Percentiles rank a stretch among this genome's conserved stretches.
phyloP scores from a whole-genome alignment of 2,329 filamentous ascomycete species.

The Colletotrichum sp. region DNA sequence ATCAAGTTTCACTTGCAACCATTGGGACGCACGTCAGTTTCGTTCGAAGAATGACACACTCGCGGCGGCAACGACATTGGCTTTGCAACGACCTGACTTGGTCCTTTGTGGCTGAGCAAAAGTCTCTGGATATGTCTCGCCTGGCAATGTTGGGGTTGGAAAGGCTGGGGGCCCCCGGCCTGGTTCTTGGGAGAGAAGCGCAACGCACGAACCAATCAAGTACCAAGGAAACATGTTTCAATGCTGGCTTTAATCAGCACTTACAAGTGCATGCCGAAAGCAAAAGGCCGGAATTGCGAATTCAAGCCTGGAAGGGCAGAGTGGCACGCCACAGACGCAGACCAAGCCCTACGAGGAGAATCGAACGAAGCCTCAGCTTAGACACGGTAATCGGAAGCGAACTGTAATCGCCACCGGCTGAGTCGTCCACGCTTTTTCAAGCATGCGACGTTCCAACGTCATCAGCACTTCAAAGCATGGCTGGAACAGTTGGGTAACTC shows the following conservation, averaged over 20 bases:
- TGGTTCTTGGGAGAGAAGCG: not conserved
- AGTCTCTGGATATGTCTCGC: not conserved
- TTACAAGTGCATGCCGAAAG: not conserved
- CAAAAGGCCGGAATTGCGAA: not conserved
- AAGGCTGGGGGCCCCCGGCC: not conserved
- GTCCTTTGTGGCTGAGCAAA: not conserved
- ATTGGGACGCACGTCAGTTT: not conserved
- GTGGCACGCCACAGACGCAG: not conserved
- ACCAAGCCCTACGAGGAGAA: not conserved
- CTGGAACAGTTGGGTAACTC: not conserved
- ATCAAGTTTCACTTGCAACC: not conserved
- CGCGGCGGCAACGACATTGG: not conserved
- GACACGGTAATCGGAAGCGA: not conserved
- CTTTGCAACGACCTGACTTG: not conserved
- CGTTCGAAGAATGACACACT: not conserved
- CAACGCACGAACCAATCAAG: not conserved
- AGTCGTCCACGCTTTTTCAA: not conserved
- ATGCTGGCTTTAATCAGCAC: not conserved
- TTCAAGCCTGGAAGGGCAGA: not conserved
- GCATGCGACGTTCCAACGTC: not conserved
- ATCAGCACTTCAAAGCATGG: not conserved
- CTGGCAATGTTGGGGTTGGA: not conserved
- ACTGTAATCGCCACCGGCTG: not conserved
- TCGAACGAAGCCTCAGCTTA: not conserved
- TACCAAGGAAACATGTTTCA: not conserved